These are phyloP conservation scores for Nakazawaea ambrosiae DNA, from an alignment of 805 yeast genomes.

Conservation along the genomic window DNA sequence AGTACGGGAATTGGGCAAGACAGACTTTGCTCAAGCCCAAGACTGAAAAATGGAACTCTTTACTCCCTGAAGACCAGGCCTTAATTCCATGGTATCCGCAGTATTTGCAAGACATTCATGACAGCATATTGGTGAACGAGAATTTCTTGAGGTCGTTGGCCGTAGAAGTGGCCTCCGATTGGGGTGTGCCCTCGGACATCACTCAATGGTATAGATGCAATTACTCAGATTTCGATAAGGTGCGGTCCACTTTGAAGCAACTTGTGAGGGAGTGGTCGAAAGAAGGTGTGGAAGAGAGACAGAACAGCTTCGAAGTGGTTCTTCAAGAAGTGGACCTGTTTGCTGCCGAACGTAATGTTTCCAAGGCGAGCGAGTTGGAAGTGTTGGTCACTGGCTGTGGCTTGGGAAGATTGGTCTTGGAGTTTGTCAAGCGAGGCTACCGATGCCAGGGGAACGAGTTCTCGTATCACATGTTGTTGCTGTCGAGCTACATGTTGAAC, in stretches of 20 bases:
- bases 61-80: slow-evolving; percentile 32
- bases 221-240: slow-evolving; percentile 46
- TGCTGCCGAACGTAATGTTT: slow-evolving; percentile 14
- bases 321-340: slow-evolving; percentile 25
- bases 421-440: slow-evolving; percentile 48
- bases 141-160: slow-evolving; percentile 38
- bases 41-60: slow-evolving; percentile 24
- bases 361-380: slow-evolving; percentile 30
- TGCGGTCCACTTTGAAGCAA: slow-evolving; percentile 48
- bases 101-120: slow-evolving; percentile 31
- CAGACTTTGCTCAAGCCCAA: slow-evolving; percentile 25
- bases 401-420: slow-evolving; percentile 50
- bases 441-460: slow-evolving; percentile 63
- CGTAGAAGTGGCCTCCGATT: slow-evolving; percentile 32
- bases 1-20: slow-evolving; percentile 29
- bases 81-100: slow-evolving; percentile 44
- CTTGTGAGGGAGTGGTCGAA: slow-evolving; percentile 55
- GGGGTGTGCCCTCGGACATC: slow-evolving; percentile 40
- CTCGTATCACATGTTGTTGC: slow-evolving; percentile 55
- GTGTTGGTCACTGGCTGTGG: slow-evolving; percentile 63
- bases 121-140: slow-evolving; percentile 38
- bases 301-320: slow-evolving; percentile 29
- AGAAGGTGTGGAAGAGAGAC: slow-evolving; percentile 43
- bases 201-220: slow-evolving; percentile 35
- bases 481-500: slow-evolving; percentile 49